A percentile compares a stretch with the other conserved stretches of the same genome.
These are phyloP conservation scores for Colletotrichum liriopes DNA, from an alignment of 2,329 filamentous ascomycete genomes.

Conservation along the genomic window DNA sequence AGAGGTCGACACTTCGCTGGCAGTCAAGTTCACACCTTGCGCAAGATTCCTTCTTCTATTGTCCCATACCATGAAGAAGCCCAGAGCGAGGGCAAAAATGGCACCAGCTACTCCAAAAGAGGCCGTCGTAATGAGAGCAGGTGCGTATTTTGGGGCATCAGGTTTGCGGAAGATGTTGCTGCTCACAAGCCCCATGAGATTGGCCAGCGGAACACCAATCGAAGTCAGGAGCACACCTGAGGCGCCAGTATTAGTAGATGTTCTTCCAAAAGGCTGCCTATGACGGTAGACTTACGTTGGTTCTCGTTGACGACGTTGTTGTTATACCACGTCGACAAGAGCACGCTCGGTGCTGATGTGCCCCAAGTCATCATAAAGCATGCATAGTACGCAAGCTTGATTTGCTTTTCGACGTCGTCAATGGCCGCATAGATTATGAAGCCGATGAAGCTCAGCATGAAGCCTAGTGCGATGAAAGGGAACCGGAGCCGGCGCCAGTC, in stretches of 20 bases:
- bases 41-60: constrained; percentile 67
- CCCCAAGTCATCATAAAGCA: constrained; percentile 90
- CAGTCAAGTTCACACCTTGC: constrained; percentile 65
- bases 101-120: constrained; percentile 75
- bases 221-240: constrained; percentile 52
- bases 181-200: constrained; percentile 81
- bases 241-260: background rate
- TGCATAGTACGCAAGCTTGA: constrained; percentile 62
- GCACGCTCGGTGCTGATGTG: constrained; percentile 80
- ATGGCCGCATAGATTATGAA: constrained; percentile 86
- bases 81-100: constrained; percentile 46
- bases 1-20: constrained; percentile 65
- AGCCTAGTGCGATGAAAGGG: constrained; percentile 82
- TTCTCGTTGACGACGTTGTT: constrained; percentile 88
- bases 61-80: constrained; percentile 67
- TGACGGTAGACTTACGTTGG: constrained; percentile 66
- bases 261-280: background rate
- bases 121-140: constrained; percentile 76
- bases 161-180: constrained; percentile 78
- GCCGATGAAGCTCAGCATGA: constrained; percentile 81
- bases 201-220: constrained; percentile 81
- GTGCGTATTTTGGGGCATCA: constrained; percentile 78
- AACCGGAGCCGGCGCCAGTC: constrained; percentile 70
- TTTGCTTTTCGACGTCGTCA: constrained; percentile 68
- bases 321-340: constrained; percentile 79